Percentiles rank a stretch among this genome's conserved stretches.
These are phyloP conservation scores for Hortiboletus rubellus DNA, from an alignment of 1,284 basidiomycete species.

Conservation along the genomic window DNA sequence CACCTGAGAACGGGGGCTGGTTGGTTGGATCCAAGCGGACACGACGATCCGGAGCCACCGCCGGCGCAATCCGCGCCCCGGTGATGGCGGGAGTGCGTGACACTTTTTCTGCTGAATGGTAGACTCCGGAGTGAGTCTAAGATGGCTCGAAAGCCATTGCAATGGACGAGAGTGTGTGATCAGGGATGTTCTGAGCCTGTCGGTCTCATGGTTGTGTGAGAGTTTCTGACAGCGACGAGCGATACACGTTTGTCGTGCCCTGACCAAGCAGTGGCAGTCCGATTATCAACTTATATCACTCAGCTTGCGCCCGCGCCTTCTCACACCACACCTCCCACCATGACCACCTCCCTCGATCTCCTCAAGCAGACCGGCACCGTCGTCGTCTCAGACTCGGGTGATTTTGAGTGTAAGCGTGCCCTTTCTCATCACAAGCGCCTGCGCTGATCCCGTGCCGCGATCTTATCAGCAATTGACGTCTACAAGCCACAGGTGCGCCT, in stretches of 20 bases:
- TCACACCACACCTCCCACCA: constrained; percentile 41
- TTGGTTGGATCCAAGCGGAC: not conserved
- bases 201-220: no score
- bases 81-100: not conserved
- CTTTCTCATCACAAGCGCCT: not conserved
- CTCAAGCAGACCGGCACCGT: constrained; percentile 91
- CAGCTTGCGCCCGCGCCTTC: not conserved
- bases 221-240: no score
- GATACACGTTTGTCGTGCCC: no score
- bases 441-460: constrained; percentile 5
- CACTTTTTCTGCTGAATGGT: not conserved
- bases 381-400: constrained; percentile 93
- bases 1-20: not conserved
- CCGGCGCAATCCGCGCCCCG: not conserved
- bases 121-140: no score
- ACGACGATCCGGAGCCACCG: not conserved
- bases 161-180: no score
- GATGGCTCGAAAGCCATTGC: no score
- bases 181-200: no score
- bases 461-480: constrained; percentile 70
- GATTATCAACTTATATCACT: constrained; percentile 12
- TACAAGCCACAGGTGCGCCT: constrained; percentile 84
- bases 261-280: constrained; percentile 26
- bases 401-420: constrained; percentile 69
- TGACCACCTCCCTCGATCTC: constrained; percentile 86